Evolutionary conservation across 1,284 basidiomycete species (phyloP), one percentile per base, ranked within the genome.

Genomic region (Naganishia albida): DNA sequence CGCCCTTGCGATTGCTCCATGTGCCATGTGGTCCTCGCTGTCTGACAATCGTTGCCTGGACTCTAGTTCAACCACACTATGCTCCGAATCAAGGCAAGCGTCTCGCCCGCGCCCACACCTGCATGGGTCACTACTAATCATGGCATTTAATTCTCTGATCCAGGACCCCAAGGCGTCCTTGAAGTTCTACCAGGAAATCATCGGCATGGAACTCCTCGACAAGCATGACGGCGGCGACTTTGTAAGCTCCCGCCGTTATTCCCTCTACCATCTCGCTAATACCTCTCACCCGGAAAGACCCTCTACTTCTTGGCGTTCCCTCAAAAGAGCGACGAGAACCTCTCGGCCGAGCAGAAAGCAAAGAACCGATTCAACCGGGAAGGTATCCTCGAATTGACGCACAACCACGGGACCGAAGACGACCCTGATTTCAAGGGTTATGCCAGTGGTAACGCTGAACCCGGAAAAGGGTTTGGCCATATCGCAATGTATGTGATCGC

Each of bases 331-430:
- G 82, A 78, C 44, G 80, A 79, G 26, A 78, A 82, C 38, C 75
- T 84, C 53, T 81, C 82, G 12, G 65, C 76, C 1, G 83, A 84
- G 65, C 83, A 87, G 62, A 85, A 83, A 70, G 75, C 77, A 12
- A 72, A 72, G 18, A 70, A 77, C 15, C 80, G 81, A 25, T 86
- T 86, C 69, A 73, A 81, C 62, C 85, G 89, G 52, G 88, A 91
- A 83, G 88, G 87, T 85, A 82, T 93, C 64, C 85, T 94, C 67
- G 92, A 94, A 78, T 84, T 94, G 55, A 92, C 90, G 12, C 88
- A 91, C 81, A 93, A 93, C 81, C 89, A 67, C 40, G 55, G 70
- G 46, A 65, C 71, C 60, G 50, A 72, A 20, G 25, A 72, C 43
- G 43, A 68, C 62, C 34, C 69, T 55, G 30, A 68, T 40, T 64